A percentile compares a stretch with the other conserved stretches of the same genome.
Evolutionary conservation across 495 filamentous ascomycete genomes (phyloP).

Genomic region (Parathielavia appendiculata): DNA sequence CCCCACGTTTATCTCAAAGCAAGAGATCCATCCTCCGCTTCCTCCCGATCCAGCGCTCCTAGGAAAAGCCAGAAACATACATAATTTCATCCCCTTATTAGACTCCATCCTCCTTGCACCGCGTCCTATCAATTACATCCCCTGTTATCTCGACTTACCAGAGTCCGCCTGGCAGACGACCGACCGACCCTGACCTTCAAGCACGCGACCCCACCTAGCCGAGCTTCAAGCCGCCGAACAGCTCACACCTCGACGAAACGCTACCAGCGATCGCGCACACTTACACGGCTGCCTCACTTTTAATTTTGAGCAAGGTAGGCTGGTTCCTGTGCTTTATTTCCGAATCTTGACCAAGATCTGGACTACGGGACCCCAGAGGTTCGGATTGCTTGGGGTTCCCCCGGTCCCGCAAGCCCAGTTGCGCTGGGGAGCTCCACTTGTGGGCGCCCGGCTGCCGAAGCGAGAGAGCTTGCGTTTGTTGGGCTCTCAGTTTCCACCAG

Average conservation of each 20-base stretch:
- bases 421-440: constrained; percentile 1
- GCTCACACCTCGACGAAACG: background rate
- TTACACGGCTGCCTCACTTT: background rate
- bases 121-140: background rate
- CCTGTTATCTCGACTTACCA: constrained; percentile 5
- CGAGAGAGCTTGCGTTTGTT: background rate
- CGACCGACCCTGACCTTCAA: constrained; percentile 6
- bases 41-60: background rate
- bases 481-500: background rate
- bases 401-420: background rate
- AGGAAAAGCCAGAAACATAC: background rate
- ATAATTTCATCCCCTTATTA: background rate
- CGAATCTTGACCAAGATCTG: background rate
- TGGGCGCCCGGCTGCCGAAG: constrained; percentile 13
- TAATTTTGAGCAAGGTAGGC: background rate
- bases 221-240: too few species aligned
- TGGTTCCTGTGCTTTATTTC: background rate
- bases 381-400: background rate
- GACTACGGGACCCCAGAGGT: background rate
- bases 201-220: constrained; percentile 28
- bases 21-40: background rate
- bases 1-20: background rate
- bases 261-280: background rate
- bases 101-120: background rate
- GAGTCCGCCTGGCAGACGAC: constrained; percentile 8